A percentile compares a stretch with the other conserved stretches of the same genome.
Conservation (phyloP, 2,329 filamentous ascomycete genomes). For the Emergomyces orientalis region DNA sequence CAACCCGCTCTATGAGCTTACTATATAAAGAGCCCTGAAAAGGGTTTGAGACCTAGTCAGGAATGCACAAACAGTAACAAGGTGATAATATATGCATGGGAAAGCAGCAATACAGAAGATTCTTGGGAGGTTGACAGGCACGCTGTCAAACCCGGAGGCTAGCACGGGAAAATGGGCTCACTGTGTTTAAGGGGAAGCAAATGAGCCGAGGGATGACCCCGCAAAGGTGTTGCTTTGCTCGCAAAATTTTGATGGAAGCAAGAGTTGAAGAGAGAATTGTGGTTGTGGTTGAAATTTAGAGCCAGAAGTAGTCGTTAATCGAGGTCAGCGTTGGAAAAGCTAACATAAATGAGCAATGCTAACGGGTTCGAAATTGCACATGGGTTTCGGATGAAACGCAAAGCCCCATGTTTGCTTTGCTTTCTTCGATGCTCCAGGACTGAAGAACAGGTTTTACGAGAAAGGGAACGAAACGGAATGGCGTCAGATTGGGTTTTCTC, state of each 20-base stretch:
- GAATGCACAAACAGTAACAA: neutral
- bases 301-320: neutral
- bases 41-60: neutral
- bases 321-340: neutral
- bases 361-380: neutral
- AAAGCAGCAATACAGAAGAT: neutral
- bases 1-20: neutral
- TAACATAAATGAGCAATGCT: neutral
- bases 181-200: neutral
- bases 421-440: neutral
- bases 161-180: neutral
- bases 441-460: neutral
- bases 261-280: neutral
- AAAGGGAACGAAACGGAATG: neutral
- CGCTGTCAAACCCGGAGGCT: neutral
- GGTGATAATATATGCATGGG: neutral
- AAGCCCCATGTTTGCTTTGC: neutral
- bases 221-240: neutral
- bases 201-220: neutral
- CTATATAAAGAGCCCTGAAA: neutral
- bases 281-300: neutral
- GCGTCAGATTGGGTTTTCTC: slow-evolving; percentile 1
- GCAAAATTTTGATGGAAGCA: neutral
- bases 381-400: neutral
- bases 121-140: neutral